A percentile compares a stretch with the other conserved stretches of the same genome.
phyloP scores from a whole-genome alignment of 1,284 basidiomycete genomes.

The Wallemia mellicola region DNA sequence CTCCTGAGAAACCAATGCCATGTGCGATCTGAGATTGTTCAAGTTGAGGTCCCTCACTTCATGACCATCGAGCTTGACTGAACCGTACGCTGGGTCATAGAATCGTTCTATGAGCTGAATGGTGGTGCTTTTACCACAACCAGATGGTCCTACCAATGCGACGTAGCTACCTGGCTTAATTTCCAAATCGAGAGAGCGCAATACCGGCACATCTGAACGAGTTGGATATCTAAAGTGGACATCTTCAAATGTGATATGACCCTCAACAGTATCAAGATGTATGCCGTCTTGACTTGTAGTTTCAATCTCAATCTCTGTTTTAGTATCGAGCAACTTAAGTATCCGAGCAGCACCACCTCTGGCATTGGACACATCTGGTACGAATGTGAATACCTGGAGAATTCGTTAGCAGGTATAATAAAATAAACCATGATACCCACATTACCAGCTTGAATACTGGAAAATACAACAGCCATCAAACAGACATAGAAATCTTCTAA shows the following conservation, averaged over 20 bases:
- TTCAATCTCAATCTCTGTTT: conserved; percentile 7
- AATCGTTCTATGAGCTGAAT: conserved; percentile 69
- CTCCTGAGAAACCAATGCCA: conserved; percentile 77
- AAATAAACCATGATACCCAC: conserved; percentile 6
- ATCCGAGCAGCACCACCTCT: conserved; percentile 12
- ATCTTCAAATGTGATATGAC: conserved; percentile 44
- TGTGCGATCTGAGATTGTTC: conserved; percentile 47
- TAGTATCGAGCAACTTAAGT: conserved; percentile 12
- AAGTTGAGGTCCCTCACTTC: conserved; percentile 53
- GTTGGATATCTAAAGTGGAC: conserved; percentile 88
- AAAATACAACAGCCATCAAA: conserved; percentile 4
- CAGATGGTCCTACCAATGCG: conserved; percentile 4
- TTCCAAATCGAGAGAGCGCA: conserved; percentile 46
- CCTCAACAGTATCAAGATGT: conserved; percentile 21
- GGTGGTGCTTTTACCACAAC: conserved; percentile 23
- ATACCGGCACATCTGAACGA: conserved; percentile 51
- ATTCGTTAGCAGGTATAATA: neutral
- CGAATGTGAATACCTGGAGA: conserved; percentile 10
- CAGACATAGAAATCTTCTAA: conserved; percentile 10
- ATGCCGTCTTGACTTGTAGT: neutral
- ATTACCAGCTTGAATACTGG: conserved; percentile 8
- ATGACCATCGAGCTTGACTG: conserved; percentile 38
- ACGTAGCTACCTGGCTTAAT: conserved; percentile 69
- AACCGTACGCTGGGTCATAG: conserved; percentile 49
- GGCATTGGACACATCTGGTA: conserved; percentile 15